Evolutionary conservation across 306 rosid species (phyloP).

Genomic region (cucumber (Cucumis sativus)): DNA sequence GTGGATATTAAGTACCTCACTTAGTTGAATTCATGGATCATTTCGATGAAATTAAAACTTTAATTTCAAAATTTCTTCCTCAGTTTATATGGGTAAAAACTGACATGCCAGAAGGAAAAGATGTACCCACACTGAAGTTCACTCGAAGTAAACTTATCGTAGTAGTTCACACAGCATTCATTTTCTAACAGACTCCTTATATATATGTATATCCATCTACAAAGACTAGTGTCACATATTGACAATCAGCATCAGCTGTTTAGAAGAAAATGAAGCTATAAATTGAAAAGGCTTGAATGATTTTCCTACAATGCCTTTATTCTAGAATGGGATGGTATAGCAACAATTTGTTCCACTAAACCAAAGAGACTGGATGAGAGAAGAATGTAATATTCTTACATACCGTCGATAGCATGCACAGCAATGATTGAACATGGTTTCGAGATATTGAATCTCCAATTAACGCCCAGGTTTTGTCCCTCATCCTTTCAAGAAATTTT

Average conservation of each 20-base stretch:
- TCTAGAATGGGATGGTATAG: not conserved
- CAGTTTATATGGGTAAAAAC: not conserved
- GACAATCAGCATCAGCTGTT: not conserved
- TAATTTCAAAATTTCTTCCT: not conserved
- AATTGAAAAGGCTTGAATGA: not conserved
- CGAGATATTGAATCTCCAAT: conserved; percentile 93
- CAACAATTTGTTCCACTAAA: not conserved
- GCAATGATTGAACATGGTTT: conserved; percentile 82
- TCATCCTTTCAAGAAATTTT: conserved; percentile 61
- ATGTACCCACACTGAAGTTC: not conserved
- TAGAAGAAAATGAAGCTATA: not conserved
- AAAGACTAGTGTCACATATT: not conserved
- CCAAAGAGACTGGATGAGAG: not conserved
- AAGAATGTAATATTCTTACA: conserved; percentile 7
- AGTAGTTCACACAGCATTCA: not conserved
- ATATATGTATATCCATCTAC: not conserved
- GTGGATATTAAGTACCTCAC: not conserved
- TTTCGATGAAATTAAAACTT: not conserved
- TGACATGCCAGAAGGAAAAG: not conserved
- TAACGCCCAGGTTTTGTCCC: conserved; percentile 70
- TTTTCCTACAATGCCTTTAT: not conserved
- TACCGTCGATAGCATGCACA: conserved; percentile 87
- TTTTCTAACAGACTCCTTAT: not conserved
- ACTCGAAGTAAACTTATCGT: not conserved
- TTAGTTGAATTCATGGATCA: not conserved